phyloP scores from a whole-genome alignment of 2,329 filamentous ascomycete species.

The Chalara sp. region DNA sequence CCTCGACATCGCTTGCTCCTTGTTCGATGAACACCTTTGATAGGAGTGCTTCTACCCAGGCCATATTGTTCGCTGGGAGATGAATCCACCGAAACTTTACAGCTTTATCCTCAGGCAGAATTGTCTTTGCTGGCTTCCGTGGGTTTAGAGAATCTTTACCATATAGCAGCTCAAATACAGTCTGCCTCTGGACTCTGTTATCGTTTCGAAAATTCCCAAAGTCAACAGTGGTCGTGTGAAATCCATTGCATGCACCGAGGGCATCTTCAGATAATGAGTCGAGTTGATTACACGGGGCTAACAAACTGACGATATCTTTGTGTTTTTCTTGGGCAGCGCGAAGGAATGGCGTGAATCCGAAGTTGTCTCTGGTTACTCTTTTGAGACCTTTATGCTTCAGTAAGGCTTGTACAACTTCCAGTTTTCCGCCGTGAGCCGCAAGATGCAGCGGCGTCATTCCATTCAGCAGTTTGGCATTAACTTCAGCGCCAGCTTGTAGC shows the following conservation, averaged over 20 bases:
- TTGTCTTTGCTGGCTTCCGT: slow-evolving; percentile 16
- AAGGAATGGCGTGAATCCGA: slow-evolving; percentile 21
- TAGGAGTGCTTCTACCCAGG: slow-evolving; percentile 20
- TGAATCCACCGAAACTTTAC: slow-evolving; percentile 21
- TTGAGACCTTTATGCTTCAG: slow-evolving; percentile 15
- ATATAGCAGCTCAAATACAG: slow-evolving; percentile 19
- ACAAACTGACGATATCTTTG: slow-evolving; percentile 18
- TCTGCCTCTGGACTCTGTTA: slow-evolving; percentile 13
- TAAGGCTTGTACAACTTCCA: slow-evolving; percentile 15
- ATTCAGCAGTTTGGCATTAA: slow-evolving; percentile 20
- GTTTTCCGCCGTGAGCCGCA: slow-evolving; percentile 17
- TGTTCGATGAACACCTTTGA: slow-evolving; percentile 22
- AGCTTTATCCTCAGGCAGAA: slow-evolving; percentile 17
- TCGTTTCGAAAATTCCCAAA: slow-evolving; percentile 20
- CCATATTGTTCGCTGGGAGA: slow-evolving; percentile 23
- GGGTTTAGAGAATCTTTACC: slow-evolving; percentile 16
- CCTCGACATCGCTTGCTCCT: slow-evolving; percentile 19
- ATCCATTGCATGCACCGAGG: slow-evolving; percentile 20
- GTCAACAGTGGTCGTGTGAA: slow-evolving; percentile 19
- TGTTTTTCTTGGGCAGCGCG: slow-evolving; percentile 17
- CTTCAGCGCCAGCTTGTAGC: slow-evolving; percentile 14
- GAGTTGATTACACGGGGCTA: slow-evolving; percentile 18
- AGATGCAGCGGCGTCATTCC: slow-evolving; percentile 19
- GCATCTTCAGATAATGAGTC: slow-evolving; percentile 18
- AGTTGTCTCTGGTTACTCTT: slow-evolving; percentile 14